Evolutionary conservation across 148 eudicot genomes (phyloP), one percentile per base, ranked within the genome.

Genomic region (Dianthus caryophyllus): DNA sequence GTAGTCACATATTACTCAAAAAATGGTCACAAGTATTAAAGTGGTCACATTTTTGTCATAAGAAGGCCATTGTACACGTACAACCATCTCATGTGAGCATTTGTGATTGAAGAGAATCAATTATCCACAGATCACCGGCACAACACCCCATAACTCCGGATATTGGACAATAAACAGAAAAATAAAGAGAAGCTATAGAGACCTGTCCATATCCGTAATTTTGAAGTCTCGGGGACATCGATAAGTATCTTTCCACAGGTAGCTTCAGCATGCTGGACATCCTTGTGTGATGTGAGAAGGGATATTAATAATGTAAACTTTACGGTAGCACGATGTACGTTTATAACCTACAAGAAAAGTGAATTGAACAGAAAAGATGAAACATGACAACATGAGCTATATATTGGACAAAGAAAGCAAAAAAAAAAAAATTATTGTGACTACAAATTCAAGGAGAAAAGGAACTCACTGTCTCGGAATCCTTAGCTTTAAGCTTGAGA

Each of bases 401-500:
- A 33, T 3, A 7, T 33, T 7, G 7, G 48, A 25, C 31, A n/a
- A 36, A 27, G 49, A 48, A 33, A 46, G 41, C 61, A 46, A 25
- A 31, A 15, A 1, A 36, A 58, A 38, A 36, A 64, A 56, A 18
- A n/a, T n/a, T 16, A 44, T 33, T 47, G 21, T 17, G 9, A 52
- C 5, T 7, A 6, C 27, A 58, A 66, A 14, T 65, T 52, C 15
- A 66, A 22, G 62, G 50, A 60, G 49, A 31, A 39, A 56, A 30
- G 46, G 26, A 61, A 80, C 92, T 71, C 16, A 92, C 98, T n/a
- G 79, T 84, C 69, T 94, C 88, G 64, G 93, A 84, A 82, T 94
- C 97, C 75, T 86, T 94, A 12, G 86, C 67, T 80, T 90, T 94
- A 31, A 90, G 83, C 80, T 94, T 94, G 67, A 94, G 96, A 57